Conservation (phyloP, 192 early-diverging fungal species). For the Coemansia guatemalensis region DNA sequence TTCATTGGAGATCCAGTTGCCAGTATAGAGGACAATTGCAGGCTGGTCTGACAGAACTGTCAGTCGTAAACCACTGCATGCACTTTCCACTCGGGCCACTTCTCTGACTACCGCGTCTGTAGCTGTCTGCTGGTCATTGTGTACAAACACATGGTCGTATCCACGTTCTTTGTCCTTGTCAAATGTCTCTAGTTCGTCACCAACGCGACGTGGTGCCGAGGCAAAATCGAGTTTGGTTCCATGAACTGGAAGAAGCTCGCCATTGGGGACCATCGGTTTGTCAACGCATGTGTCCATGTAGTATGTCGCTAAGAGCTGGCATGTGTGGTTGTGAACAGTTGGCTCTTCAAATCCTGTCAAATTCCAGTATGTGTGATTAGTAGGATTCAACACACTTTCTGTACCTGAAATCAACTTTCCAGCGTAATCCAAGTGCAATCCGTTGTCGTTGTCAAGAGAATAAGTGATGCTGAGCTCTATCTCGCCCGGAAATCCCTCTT, state of each 20-base stretch:
- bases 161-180: conserved; percentile 57
- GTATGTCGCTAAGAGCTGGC: conserved; percentile 49
- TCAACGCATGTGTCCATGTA: conserved; percentile 59
- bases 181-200: conserved; percentile 55
- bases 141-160: conserved; percentile 81
- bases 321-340: conserved; percentile 57
- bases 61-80: conserved; percentile 62
- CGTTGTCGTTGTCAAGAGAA: conserved; percentile 56
- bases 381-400: conserved; percentile 70
- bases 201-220: conserved; percentile 55
- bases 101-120: conserved; percentile 15
- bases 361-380: conserved; percentile 90
- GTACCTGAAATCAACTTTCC: conserved; percentile 47
- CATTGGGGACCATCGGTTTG: conserved; percentile 68
- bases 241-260: conserved; percentile 52
- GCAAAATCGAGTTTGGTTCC: conserved; percentile 56
- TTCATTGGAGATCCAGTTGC: conserved; percentile 63
- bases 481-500: conserved; percentile 79
- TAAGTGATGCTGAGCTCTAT: conserved; percentile 62
- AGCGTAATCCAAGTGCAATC: conserved; percentile 55
- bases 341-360: conserved; percentile 65
- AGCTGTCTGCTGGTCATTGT: conserved; percentile 38
- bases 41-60: conserved; percentile 66
- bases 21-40: conserved; percentile 84
- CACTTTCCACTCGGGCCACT: conserved; percentile 55